A percentile compares a stretch with the other conserved stretches of the same genome.
phyloP scores from a whole-genome alignment of 495 filamentous ascomycete genomes.

The Cenococcum geophilum region DNA sequence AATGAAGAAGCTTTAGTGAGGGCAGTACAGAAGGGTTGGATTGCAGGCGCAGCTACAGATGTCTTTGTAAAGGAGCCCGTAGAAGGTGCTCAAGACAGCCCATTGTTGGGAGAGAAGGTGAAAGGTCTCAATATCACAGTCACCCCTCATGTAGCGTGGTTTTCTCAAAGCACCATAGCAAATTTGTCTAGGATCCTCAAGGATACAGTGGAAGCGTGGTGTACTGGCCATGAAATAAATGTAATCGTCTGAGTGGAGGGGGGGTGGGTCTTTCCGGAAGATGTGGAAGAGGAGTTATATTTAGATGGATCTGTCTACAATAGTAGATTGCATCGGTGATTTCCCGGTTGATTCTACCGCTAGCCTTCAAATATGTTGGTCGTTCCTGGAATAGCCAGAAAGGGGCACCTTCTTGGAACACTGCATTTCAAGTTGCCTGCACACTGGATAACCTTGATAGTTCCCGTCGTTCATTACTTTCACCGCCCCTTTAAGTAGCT shows the following conservation, averaged over 20 bases:
- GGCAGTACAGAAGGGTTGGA: constrained; percentile 44
- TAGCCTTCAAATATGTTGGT: too few species aligned
- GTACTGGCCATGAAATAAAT: constrained; percentile 13
- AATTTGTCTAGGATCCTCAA: constrained; percentile 21
- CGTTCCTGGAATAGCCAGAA: too few species aligned
- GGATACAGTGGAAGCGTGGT: constrained; percentile 25
- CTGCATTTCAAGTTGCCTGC: too few species aligned
- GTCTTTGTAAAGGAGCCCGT: constrained; percentile 52
- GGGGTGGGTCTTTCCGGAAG: neutral
- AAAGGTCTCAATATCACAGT: constrained; percentile 32
- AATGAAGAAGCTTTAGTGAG: constrained; percentile 47
- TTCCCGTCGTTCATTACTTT: too few species aligned
- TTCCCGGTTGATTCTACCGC: too few species aligned
- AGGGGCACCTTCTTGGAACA: too few species aligned
- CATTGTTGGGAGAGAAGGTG: constrained; percentile 26
- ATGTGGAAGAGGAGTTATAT: too few species aligned
- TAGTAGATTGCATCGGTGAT: too few species aligned
- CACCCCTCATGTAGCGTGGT: constrained; percentile 36
- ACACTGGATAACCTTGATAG: too few species aligned
- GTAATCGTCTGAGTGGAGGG: constrained; percentile 12
- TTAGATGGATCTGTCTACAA: too few species aligned
- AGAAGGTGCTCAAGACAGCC: constrained; percentile 26
- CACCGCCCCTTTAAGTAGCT: too few species aligned
- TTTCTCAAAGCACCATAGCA: constrained; percentile 26
- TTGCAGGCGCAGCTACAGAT: constrained; percentile 51